Percentiles rank a stretch among this genome's conserved stretches.
Evolutionary conservation across 345 rosid genomes (phyloP).

Genomic region (Populus simonii): DNA sequence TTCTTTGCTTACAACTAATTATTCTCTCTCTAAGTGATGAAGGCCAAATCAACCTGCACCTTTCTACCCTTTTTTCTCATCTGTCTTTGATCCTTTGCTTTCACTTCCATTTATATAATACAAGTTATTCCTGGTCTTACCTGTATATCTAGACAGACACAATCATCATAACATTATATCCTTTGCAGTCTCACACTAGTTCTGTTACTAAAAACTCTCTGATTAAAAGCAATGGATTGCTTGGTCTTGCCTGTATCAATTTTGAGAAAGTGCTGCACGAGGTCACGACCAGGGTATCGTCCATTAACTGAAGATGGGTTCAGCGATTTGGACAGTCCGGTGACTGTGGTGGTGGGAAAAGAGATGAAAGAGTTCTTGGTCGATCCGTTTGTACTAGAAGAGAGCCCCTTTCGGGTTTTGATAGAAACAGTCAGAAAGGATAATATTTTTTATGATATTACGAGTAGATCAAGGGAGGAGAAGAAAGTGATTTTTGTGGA

Average conservation of each 20-base stretch:
- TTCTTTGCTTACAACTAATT: slow-evolving; percentile 20
- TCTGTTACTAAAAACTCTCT: neutral
- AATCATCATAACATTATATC: neutral
- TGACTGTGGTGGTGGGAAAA: slow-evolving; percentile 78
- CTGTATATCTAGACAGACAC: neutral
- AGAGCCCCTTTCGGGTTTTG: slow-evolving; percentile 61
- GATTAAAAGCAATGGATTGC: slow-evolving; percentile 40
- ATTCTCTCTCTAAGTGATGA: slow-evolving; percentile 32
- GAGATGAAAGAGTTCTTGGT: slow-evolving; percentile 73
- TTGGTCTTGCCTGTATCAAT: slow-evolving; percentile 54
- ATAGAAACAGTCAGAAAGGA: slow-evolving; percentile 34
- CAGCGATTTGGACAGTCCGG: slow-evolving; percentile 22
- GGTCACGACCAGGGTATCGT: slow-evolving; percentile 44
- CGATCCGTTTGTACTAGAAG: slow-evolving; percentile 57
- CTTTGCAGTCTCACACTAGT: neutral
- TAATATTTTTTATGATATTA: neutral
- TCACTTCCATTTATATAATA: slow-evolving; percentile 7
- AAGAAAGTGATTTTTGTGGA: slow-evolving; percentile 50
- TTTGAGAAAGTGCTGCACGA: slow-evolving; percentile 35
- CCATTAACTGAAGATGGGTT: slow-evolving; percentile 26
- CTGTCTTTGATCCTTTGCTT: slow-evolving; percentile 14
- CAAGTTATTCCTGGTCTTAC: neutral
- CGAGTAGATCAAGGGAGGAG: slow-evolving; percentile 8
- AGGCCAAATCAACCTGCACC: slow-evolving; percentile 36
- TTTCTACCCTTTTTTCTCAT: slow-evolving; percentile 9